A percentile compares a stretch with the other conserved stretches of the same genome.
Evolutionary conservation across 176 grass and related monocot species (phyloP).

Genomic region (Lolium multiflorum): DNA sequence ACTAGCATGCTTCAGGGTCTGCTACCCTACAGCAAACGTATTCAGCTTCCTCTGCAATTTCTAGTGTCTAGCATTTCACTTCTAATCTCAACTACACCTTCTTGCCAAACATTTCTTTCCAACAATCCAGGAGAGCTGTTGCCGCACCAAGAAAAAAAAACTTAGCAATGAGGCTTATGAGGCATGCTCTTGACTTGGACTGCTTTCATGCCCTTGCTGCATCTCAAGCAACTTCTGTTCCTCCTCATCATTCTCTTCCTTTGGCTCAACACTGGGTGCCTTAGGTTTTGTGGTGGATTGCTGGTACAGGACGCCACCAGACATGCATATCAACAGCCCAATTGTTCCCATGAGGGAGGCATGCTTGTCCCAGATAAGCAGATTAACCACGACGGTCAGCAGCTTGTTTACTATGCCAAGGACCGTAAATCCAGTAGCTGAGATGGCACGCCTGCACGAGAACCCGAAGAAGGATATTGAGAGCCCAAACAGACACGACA

Average conservation of each 20-base stretch:
- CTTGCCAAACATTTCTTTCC: not conserved
- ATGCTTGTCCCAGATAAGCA: conserved; percentile 87
- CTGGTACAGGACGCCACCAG: conserved; percentile 78
- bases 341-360: conserved; percentile 66
- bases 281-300: conserved; percentile 77
- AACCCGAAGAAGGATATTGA: conserved; percentile 90
- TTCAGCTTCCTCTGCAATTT: conserved; percentile 8
- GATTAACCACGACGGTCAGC: conserved; percentile 74
- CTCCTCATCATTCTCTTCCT: conserved; percentile 71
- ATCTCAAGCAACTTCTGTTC: conserved; percentile 71
- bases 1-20: conserved; percentile 20
- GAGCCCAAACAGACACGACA: conserved; percentile 78
- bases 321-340: conserved; percentile 82
- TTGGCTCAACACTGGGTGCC: conserved; percentile 47
- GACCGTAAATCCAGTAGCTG: conserved; percentile 84
- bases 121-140: conserved; percentile 12
- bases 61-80: not conserved
- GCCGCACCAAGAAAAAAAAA: not conserved
- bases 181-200: conserved; percentile 37
- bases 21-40: conserved; percentile 7
- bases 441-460: conserved; percentile 82
- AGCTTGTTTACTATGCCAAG: conserved; percentile 88
- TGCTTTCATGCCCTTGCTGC: conserved; percentile 45
- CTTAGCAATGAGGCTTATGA: conserved; percentile 20
- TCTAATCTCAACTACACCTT: not conserved